Base-by-base conservation (phyloP, 2,329 filamentous ascomycete species). In the Penicillium sp. region DNA sequence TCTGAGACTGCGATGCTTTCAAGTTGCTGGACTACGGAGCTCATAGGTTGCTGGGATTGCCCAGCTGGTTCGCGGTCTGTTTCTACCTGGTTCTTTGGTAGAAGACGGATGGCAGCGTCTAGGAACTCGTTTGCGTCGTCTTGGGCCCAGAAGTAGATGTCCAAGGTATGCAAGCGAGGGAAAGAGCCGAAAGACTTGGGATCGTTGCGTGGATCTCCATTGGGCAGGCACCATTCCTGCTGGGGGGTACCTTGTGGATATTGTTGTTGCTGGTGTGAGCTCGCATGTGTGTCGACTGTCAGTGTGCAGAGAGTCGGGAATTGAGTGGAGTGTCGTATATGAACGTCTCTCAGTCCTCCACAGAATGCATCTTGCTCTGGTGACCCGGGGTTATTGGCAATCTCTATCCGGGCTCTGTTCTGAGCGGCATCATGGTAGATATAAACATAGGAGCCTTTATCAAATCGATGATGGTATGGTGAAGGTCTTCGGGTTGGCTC, bases 391-490 rank as follows among this genome's bases (percentile, higher is more conserved):
- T 83, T 77, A 62, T 86, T 84, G 29, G 82, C 82, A 52, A 85
- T 72, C 66, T 86, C 82, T 41, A 85, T 67, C 53, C 82, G 77
- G 12, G 77, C 75, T 50, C 72, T 77, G 41, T 75, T 74, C 52
- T 77, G 73, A 41, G 72, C 71, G 9, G 77, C 71, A 59, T 81
- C 79, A 65, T 82, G 76, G 66, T 82, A 83, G 45, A 86, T 67
- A 65, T 85, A 86, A 53, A 85, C 72, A 68, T 86, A 85, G 40
- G 80, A 84, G 52, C 78, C 74, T 60, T 81, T 83, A 59, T 82
- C 80, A 66, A 86, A 85, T 41, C 82, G 80, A 64, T 85, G 80
- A 57, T 83, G 78, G 30, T 50, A 46, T 40, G 47, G 41, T 25
- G 72, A 66, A 35, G 82, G 80, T 49, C 74, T 79, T 31, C 76